These are phyloP conservation scores for Ophiostoma novo-ulmi DNA, from an alignment of 2,329 filamentous ascomycete genomes.

Conservation along the genomic window DNA sequence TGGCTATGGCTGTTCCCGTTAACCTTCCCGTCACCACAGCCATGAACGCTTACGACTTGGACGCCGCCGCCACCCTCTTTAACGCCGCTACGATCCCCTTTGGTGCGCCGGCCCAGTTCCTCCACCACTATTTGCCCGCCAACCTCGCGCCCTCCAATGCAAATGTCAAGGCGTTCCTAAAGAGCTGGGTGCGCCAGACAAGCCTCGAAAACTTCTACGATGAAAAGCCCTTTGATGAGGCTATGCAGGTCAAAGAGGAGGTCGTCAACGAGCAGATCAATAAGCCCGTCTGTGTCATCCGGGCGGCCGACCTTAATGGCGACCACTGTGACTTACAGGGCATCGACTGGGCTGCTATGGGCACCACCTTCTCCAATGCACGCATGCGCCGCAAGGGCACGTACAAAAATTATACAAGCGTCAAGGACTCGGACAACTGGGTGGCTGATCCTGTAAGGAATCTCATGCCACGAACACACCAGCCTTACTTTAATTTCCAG, in stretches of 20 bases:
- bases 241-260: constrained; percentile 9
- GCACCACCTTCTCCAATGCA: constrained; percentile 47
- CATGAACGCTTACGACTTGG: neutral
- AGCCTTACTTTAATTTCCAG: constrained; percentile 53
- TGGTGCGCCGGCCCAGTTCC: neutral
- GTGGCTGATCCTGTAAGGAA: neutral
- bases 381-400: constrained; percentile 43
- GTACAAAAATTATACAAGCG: constrained; percentile 57
- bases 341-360: constrained; percentile 52
- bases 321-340: constrained; percentile 56
- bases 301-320: constrained; percentile 48
- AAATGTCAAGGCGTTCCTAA: constrained; percentile 12
- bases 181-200: constrained; percentile 2
- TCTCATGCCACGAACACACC: constrained; percentile 33
- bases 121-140: neutral
- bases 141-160: constrained; percentile 13
- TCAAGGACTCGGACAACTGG: constrained; percentile 43
- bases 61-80: neutral
- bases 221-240: neutral
- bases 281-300: constrained; percentile 25
- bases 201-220: neutral
- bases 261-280: constrained; percentile 32
- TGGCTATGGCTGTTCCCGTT: neutral
- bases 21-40: neutral
- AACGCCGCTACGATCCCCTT: neutral